Conservation (phyloP, 2,329 filamentous ascomycete genomes). For the Fulvia fulva region DNA sequence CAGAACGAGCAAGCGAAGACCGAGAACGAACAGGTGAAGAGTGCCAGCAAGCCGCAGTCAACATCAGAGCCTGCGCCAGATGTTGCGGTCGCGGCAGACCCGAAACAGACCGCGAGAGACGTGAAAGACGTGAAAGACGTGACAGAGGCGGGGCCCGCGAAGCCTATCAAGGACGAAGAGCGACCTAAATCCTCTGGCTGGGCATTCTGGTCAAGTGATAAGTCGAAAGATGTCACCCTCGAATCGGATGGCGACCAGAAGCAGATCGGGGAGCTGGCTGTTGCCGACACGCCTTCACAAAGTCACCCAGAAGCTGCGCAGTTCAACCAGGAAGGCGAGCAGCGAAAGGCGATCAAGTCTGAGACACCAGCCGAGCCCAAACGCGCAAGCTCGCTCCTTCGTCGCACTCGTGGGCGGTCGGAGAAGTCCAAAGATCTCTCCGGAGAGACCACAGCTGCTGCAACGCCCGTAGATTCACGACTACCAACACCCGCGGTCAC, state of each 20-base stretch:
- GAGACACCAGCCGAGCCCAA: conserved; percentile 10
- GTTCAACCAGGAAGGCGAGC: conserved; percentile 42
- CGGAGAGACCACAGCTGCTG: conserved; percentile 20
- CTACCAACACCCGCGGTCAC: conserved; percentile 21
- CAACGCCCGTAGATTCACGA: conserved; percentile 21
- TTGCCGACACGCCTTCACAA: conserved; percentile 49
- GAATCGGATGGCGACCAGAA: conserved; percentile 55
- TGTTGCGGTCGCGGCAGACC: conserved; percentile 8
- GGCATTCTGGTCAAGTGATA: conserved; percentile 74
- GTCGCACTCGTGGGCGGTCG: conserved; percentile 20
- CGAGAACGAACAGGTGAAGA: conserved; percentile 21
- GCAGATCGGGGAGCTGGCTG: conserved; percentile 49
- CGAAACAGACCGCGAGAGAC: conserved; percentile 6
- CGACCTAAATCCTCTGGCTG: conserved; percentile 58
- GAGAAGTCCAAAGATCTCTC: conserved; percentile 22
- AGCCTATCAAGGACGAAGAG: conserved; percentile 14
- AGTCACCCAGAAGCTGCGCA: conserved; percentile 49
- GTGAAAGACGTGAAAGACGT: conserved; percentile 4
- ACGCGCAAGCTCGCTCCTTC: conserved; percentile 23
- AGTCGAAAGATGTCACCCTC: conserved; percentile 44
- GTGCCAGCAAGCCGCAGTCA: conserved; percentile 8
- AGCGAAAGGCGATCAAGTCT: conserved; percentile 14
- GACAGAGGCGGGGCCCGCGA: conserved; percentile 2
- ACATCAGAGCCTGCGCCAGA: conserved; percentile 22
- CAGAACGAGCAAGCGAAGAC: conserved; percentile 39